These are phyloP conservation scores for Xylariaceae sp. DNA, from an alignment of 2,329 filamentous ascomycete genomes.

Conservation along the genomic window DNA sequence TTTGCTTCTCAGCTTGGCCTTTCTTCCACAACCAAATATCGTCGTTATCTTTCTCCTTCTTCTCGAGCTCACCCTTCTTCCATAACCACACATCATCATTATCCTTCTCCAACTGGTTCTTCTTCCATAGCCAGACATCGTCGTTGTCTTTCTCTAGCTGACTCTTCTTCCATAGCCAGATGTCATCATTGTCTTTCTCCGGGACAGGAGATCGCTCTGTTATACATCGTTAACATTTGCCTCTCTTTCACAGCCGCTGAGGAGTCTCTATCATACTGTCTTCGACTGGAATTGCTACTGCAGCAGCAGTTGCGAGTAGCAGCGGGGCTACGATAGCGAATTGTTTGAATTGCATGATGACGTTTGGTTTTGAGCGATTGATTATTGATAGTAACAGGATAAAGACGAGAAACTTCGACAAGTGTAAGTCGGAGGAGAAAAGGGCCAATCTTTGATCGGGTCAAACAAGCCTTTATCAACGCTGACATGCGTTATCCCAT, in stretches of 20 bases:
- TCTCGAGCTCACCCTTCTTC: slow-evolving; percentile 8
- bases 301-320: slow-evolving; percentile 11
- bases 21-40: slow-evolving; percentile 15
- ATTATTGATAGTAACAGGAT: neutral
- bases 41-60: slow-evolving; percentile 12
- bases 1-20: slow-evolving; percentile 4
- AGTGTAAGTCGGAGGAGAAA: neutral
- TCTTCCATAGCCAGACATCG: slow-evolving; percentile 17
- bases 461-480: too few relatives aligned
- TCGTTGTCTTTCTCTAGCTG: slow-evolving; percentile 26
- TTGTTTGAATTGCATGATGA: slow-evolving; percentile 20
- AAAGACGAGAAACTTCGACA: neutral
- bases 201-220: slow-evolving; percentile 9
- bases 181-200: slow-evolving; percentile 13
- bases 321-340: slow-evolving; percentile 16
- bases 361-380: neutral
- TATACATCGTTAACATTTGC: neutral
- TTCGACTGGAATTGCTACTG: slow-evolving; percentile 13
- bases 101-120: neutral
- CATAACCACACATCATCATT: slow-evolving; percentile 1
- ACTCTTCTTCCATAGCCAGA: slow-evolving; percentile 24
- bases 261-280: slow-evolving; percentile 8
- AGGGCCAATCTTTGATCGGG: neutral
- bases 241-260: neutral
- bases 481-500: too few relatives aligned